Conservation (phyloP, 2,329 filamentous ascomycete genomes). For the Westerdykella aurantiaca region DNA sequence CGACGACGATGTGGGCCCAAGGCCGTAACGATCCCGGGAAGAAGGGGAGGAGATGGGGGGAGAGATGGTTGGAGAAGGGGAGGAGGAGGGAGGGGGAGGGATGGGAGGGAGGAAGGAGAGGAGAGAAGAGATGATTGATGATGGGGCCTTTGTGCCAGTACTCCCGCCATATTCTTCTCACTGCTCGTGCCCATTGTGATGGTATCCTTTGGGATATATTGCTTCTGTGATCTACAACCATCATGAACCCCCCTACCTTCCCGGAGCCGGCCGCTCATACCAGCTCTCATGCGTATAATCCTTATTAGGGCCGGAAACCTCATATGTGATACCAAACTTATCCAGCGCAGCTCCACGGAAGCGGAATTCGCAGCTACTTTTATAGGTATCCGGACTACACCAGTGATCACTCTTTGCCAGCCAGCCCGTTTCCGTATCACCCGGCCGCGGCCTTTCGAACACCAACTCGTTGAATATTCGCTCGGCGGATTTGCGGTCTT, state of each 20-base stretch:
- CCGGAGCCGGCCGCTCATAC: constrained; percentile 23
- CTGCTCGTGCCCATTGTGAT: no score
- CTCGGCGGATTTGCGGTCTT: constrained; percentile 56
- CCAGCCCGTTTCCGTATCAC: constrained; percentile 48
- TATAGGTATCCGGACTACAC: constrained; percentile 66
- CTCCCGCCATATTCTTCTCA: no score
- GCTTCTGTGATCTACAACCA: background rate
- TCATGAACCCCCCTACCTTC: background rate
- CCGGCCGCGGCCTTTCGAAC: constrained; percentile 41
- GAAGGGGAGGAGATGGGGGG: no score
- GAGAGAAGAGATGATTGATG: no score
- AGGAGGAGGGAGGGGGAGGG: no score
- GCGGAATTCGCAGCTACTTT: constrained; percentile 62
- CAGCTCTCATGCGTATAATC: constrained; percentile 53
- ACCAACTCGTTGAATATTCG: constrained; percentile 72
- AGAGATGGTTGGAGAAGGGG: no score
- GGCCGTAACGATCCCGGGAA: no score
- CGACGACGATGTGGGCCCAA: no score
- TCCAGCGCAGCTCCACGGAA: constrained; percentile 55
- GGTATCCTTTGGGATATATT: no score
- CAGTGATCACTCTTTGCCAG: constrained; percentile 61
- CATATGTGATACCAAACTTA: constrained; percentile 58
- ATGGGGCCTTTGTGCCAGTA: no score
- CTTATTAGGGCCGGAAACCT: constrained; percentile 66
- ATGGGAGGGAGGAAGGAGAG: no score